A percentile compares a stretch with the other conserved stretches of the same genome.
phyloP scores from a whole-genome alignment of 495 filamentous ascomycete species.

The Lophiostoma macrostomum region DNA sequence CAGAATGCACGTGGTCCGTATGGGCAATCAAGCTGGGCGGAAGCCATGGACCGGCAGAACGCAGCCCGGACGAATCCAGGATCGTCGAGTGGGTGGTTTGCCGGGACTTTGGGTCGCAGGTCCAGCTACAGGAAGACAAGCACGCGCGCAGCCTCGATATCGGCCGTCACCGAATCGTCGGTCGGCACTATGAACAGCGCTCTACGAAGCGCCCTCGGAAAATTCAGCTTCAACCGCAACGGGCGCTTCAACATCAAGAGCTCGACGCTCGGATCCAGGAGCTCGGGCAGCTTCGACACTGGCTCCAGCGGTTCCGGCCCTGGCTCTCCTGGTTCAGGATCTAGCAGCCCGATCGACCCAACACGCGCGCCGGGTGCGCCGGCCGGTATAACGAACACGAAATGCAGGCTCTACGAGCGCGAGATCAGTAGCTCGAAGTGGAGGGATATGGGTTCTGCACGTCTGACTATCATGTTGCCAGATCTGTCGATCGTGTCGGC shows the following conservation, averaged over 20 bases:
- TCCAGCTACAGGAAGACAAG: constrained; percentile 59
- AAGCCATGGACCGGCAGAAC: constrained; percentile 45
- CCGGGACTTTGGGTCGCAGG: constrained; percentile 46
- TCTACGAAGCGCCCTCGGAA: constrained; percentile 65
- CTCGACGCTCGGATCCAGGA: constrained; percentile 56
- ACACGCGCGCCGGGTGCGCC: constrained; percentile 37
- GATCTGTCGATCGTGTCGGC: constrained; percentile 47
- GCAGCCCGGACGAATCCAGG: constrained; percentile 31
- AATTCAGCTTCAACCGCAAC: constrained; percentile 62
- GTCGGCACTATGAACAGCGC: constrained; percentile 62
- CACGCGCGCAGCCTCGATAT: constrained; percentile 50
- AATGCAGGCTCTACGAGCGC: constrained; percentile 77
- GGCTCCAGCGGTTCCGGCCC: constrained; percentile 49
- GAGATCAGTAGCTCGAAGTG: constrained; percentile 71
- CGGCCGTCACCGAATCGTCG: constrained; percentile 46
- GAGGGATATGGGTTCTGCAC: constrained; percentile 84
- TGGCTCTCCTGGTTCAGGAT: constrained; percentile 49
- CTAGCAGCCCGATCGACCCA: constrained; percentile 57
- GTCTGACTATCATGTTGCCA: constrained; percentile 67
- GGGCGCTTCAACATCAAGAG: constrained; percentile 73
- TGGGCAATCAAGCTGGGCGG: constrained; percentile 41
- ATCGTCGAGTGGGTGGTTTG: constrained; percentile 31
- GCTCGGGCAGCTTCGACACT: constrained; percentile 57
- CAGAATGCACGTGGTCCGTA: constrained; percentile 58
- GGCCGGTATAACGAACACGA: constrained; percentile 63